Conservation (phyloP, 495 filamentous ascomycete species). For the Tuber brumale region DNA sequence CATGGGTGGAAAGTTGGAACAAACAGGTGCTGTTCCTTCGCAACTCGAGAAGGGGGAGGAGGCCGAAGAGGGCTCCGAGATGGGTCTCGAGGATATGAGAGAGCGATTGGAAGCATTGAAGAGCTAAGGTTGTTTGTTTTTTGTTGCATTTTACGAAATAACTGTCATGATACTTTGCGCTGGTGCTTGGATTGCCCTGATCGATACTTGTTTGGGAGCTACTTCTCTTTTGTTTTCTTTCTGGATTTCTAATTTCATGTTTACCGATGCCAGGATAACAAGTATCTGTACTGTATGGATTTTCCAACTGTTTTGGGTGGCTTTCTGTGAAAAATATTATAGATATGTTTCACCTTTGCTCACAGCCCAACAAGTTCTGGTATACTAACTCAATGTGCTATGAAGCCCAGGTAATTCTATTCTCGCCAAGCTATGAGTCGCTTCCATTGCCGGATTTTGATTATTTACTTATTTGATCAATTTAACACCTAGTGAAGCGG, state of each 20-base stretch:
- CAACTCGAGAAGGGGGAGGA: conserved; percentile 47
- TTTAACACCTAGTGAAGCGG: background rate
- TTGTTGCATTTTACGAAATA: conserved; percentile 2
- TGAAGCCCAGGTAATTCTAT: background rate
- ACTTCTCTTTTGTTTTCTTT: background rate
- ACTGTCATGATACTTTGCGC: background rate
- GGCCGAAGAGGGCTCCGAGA: conserved; percentile 51
- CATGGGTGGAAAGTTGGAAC: conserved; percentile 69
- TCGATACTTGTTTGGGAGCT: background rate
- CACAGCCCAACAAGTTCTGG: background rate
- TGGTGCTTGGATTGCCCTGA: background rate
- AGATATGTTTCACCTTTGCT: background rate
- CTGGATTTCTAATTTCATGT: background rate
- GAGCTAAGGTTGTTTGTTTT: conserved; percentile 52
- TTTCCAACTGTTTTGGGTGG: background rate
- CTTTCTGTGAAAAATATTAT: background rate
- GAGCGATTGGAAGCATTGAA: conserved; percentile 82
- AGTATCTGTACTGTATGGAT: background rate
- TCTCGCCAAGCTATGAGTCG: background rate
- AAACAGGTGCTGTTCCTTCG: conserved; percentile 54
- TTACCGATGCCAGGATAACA: background rate
- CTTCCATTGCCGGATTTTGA: background rate
- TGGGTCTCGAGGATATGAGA: conserved; percentile 73
- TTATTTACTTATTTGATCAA: background rate
- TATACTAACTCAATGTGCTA: background rate